phyloP scores from a whole-genome alignment of 2,329 filamentous ascomycete genomes.

The Aureobasidium sp. region DNA sequence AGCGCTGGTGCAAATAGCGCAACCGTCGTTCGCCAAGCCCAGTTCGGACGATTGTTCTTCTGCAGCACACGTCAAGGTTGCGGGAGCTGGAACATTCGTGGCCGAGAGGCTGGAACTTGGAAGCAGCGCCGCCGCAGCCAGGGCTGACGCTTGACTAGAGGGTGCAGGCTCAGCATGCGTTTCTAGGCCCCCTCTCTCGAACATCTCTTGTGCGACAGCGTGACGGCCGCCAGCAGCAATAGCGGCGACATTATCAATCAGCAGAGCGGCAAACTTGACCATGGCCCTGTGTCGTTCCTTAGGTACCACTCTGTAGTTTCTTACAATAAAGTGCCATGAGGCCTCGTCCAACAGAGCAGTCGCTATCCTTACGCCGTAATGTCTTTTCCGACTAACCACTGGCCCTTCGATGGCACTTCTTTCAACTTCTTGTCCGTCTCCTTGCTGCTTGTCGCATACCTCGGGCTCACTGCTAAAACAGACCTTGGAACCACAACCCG shows the following conservation, averaged over 20 bases:
- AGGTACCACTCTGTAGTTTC: background rate
- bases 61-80: background rate
- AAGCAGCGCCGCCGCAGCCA: background rate
- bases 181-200: background rate
- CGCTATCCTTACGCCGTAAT: background rate
- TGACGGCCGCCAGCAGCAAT: background rate
- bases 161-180: background rate
- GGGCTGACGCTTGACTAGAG: background rate
- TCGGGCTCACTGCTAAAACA: background rate
- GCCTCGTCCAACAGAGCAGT: background rate
- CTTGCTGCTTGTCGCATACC: background rate
- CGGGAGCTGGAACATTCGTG: background rate
- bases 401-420: background rate
- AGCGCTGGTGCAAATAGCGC: background rate
- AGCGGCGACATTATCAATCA: background rate
- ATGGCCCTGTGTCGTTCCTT: background rate
- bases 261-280: background rate
- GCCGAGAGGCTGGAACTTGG: background rate
- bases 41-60: background rate
- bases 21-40: constrained; percentile 4
- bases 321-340: background rate
- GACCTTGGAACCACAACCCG: constrained; percentile 1
- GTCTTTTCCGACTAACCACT: constrained; percentile 1
- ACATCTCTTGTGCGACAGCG: background rate
- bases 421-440: constrained; percentile 1